Percentiles rank a stretch among this genome's conserved stretches.
Evolutionary conservation across 2,329 filamentous ascomycete species (phyloP).

Genomic region (Ophiosphaerella herpotricha): DNA sequence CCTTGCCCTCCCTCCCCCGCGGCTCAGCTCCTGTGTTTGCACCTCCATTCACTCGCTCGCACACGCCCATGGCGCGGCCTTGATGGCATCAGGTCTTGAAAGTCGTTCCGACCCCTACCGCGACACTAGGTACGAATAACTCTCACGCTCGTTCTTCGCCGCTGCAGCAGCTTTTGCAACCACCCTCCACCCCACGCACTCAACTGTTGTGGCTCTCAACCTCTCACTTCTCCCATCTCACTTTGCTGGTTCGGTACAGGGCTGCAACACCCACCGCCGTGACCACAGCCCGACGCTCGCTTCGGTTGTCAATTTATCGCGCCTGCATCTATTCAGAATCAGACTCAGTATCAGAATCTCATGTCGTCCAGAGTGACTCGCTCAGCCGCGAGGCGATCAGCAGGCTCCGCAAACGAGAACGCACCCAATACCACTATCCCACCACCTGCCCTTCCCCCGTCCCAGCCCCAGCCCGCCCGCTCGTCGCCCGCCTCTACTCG

Average conservation of each 20-base stretch:
- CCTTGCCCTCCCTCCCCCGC: conserved; percentile 2
- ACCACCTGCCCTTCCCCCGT: conserved; percentile 48
- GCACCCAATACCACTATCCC: conserved; percentile 44
- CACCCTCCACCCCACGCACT: conserved; percentile 2
- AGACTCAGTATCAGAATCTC: conserved; percentile 63
- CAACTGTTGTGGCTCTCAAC: conserved; percentile 16
- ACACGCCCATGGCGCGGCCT: conserved; percentile 45
- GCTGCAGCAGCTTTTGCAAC: conserved; percentile 6
- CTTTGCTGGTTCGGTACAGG: conserved; percentile 30
- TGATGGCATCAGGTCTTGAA: conserved; percentile 33
- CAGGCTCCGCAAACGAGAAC: conserved; percentile 56
- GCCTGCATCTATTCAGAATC: conserved; percentile 17
- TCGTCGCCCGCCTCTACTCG: conserved; percentile 58
- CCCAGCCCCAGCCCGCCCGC: conserved; percentile 48
- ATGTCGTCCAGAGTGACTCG: conserved; percentile 98
- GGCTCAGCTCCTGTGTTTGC: conserved; percentile 19
- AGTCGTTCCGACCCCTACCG: conserved; percentile 25
- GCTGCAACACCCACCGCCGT: conserved; percentile 33
- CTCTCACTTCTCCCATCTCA: conserved; percentile 7
- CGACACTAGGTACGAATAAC: conserved; percentile 27
- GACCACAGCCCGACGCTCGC: conserved; percentile 37
- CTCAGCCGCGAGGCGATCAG: conserved; percentile 89
- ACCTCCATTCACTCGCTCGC: conserved; percentile 41
- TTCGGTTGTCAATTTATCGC: conserved; percentile 34
- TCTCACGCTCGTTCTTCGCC: conserved; percentile 22